These are phyloP conservation scores for Citropsis articulata DNA, from an alignment of 345 rosid genomes.

Conservation along the genomic window DNA sequence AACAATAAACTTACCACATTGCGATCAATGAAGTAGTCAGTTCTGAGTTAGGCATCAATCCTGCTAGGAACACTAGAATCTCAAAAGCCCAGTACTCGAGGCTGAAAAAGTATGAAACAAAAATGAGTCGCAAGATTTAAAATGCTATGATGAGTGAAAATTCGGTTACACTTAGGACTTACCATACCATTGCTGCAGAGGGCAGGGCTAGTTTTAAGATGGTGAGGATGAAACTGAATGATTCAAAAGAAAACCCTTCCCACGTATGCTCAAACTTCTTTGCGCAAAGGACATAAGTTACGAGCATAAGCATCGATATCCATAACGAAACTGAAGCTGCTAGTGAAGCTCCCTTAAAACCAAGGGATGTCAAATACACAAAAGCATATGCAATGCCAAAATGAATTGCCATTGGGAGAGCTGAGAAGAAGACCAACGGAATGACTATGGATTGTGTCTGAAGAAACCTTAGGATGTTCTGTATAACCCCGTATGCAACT, in stretches of 20 bases:
- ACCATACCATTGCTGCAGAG: background rate
- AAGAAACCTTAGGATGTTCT: background rate
- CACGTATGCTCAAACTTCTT: background rate
- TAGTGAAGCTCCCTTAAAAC: background rate
- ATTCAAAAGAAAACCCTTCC: background rate
- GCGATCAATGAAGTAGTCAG: constrained; percentile 37
- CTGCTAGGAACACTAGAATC: constrained; percentile 44
- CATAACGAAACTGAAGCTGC: constrained; percentile 8
- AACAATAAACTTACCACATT: constrained; percentile 26
- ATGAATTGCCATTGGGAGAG: background rate
- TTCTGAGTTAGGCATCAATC: constrained; percentile 37
- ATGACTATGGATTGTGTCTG: background rate
- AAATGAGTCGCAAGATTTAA: background rate
- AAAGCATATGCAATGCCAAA: background rate
- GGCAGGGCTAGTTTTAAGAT: background rate
- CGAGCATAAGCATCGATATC: constrained; percentile 9
- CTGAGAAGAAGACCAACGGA: background rate
- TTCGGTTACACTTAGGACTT: background rate
- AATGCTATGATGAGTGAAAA: background rate
- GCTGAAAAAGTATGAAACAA: background rate
- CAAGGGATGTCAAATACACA: background rate
- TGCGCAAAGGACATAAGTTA: background rate
- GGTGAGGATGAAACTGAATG: background rate
- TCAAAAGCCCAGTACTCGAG: constrained; percentile 41
- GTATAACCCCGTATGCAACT: background rate